Percentiles rank a stretch among this genome's conserved stretches.
Conservation (phyloP, 225 moss, liverwort and hornwort genomes). For the Thuidium tamariscinum region DNA sequence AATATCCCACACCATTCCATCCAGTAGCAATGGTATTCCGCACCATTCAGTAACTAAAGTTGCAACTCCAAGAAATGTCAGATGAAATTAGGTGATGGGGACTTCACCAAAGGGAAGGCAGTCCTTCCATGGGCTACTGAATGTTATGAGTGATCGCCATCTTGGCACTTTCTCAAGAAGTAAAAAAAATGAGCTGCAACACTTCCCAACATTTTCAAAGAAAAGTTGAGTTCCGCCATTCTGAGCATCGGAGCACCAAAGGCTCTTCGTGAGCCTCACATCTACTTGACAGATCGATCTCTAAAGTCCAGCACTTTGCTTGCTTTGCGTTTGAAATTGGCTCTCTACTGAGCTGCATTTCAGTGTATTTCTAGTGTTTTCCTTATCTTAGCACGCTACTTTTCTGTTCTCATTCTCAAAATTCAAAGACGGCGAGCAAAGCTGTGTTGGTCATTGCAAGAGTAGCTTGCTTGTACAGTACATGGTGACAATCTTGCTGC, state of each 20-base stretch:
- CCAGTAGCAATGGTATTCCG: too few relatives aligned
- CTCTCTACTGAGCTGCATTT: not conserved
- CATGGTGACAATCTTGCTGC: not conserved
- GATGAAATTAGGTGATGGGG: too few relatives aligned
- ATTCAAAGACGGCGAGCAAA: not conserved
- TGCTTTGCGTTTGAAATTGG: too few relatives aligned
- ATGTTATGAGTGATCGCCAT: too few relatives aligned
- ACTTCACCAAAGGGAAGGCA: too few relatives aligned
- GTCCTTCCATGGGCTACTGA: too few relatives aligned
- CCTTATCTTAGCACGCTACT: not conserved
- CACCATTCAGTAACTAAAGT: too few relatives aligned
- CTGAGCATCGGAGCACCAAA: not conserved
- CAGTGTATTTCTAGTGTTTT: not conserved
- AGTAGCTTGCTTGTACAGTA: not conserved
- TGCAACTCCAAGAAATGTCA: too few relatives aligned
- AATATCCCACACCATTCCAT: too few relatives aligned
- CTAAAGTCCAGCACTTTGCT: not conserved
- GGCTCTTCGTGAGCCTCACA: not conserved
- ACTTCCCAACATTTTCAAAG: not conserved
- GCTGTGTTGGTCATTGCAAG: not conserved
- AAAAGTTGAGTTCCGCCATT: not conserved
- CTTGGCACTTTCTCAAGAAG: not conserved
- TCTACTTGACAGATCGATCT: not conserved
- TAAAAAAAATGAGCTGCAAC: too few relatives aligned
- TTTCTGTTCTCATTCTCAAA: not conserved